Evolutionary conservation across 176 grass and related monocot genomes (phyloP).

Genomic region (Echinochloa phyllopogon): DNA sequence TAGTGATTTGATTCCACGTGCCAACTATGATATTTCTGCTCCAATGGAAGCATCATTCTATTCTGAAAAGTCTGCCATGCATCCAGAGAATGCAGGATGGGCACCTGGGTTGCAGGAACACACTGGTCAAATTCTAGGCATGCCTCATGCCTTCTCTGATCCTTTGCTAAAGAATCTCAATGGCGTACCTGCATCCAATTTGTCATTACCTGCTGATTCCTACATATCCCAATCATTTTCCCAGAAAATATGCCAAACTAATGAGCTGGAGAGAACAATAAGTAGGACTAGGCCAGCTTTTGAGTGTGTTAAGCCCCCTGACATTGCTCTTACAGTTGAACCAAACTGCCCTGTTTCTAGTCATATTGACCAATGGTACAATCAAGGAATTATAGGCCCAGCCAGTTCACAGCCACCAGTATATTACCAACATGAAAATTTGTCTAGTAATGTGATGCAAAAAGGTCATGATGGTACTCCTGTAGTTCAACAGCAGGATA

Average conservation of each 20-base stretch:
- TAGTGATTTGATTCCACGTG: conserved; percentile 48
- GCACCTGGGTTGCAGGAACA: conserved; percentile 42
- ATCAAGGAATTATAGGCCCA: conserved; percentile 20
- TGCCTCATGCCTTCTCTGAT: conserved; percentile 74
- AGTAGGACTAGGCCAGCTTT: conserved; percentile 31
- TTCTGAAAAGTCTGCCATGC: conserved; percentile 54
- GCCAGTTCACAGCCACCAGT: conserved; percentile 35
- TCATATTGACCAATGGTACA: conserved; percentile 34
- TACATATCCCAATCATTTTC: conserved; percentile 51
- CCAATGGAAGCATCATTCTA: conserved; percentile 46
- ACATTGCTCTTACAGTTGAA: conserved; percentile 40
- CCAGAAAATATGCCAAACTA: conserved; percentile 48
- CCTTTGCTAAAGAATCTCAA: conserved; percentile 54
- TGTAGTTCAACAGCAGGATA: conserved; percentile 39
- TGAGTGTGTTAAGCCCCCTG: conserved; percentile 39
- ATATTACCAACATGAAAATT: conserved; percentile 39
- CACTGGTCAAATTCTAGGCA: conserved; percentile 42
- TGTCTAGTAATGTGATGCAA: conserved; percentile 35
- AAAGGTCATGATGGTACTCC: conserved; percentile 34
- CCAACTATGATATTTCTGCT: conserved; percentile 45
- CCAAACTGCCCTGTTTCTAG: conserved; percentile 35
- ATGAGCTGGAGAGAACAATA: conserved; percentile 48
- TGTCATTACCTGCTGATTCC: conserved; percentile 48
- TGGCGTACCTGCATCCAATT: conserved; percentile 45
- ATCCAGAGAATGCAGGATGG: conserved; percentile 35